These are phyloP conservation scores for Podaxis carcinomalis DNA, from an alignment of 768 basidiomycete species.

Conservation along the genomic window DNA sequence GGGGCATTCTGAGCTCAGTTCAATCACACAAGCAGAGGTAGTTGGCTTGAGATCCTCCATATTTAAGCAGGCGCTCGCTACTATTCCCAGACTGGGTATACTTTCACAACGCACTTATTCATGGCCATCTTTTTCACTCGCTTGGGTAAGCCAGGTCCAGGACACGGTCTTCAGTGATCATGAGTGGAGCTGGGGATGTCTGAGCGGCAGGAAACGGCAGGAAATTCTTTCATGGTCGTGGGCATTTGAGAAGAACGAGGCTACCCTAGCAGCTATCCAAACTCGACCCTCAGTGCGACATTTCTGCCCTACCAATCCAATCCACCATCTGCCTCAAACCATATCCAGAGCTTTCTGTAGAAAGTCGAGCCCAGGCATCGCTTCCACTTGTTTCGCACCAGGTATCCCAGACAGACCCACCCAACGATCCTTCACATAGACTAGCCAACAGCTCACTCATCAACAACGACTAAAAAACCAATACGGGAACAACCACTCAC, in stretches of 20 bases:
- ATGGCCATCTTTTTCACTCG: neutral
- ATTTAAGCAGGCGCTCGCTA: too few relatives aligned
- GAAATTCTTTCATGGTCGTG: too few relatives aligned
- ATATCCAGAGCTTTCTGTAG: neutral
- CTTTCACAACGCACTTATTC: neutral
- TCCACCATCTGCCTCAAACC: neutral
- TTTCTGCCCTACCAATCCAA: neutral
- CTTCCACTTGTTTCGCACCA: conserved; percentile 21
- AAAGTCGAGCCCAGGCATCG: conserved; percentile 3
- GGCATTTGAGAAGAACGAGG: too few relatives aligned
- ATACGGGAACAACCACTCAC: conserved; percentile 17
- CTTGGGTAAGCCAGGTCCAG: neutral
- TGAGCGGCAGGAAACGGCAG: too few relatives aligned
- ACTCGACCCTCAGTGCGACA: neutral
- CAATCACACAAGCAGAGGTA: too few relatives aligned
- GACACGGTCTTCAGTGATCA: neutral
- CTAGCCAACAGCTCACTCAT: conserved; percentile 11
- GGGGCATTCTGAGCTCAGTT: neutral
- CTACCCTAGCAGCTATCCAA: too few relatives aligned
- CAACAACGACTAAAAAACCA: too few relatives aligned
- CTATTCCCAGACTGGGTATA: neutral
- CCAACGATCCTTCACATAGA: conserved; percentile 32
- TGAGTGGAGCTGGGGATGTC: neutral
- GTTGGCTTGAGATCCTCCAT: too few relatives aligned
- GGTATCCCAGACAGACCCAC: conserved; percentile 17